Conservation (phyloP, 257 asterid genomes). For the Nicotiana attenuata region DNA sequence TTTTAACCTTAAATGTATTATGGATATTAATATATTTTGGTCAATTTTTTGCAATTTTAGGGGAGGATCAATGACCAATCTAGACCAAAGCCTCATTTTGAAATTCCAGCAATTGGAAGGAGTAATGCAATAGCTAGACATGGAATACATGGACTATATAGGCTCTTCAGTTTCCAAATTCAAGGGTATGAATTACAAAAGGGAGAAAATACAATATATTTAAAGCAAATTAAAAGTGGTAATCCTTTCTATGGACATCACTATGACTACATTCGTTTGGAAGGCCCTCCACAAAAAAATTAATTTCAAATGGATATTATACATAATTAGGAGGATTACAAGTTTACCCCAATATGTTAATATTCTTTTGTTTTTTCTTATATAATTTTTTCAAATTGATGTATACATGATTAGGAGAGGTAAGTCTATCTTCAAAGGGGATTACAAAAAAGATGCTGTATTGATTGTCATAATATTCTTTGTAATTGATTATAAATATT, state of each 20-base stretch:
- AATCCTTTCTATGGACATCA: constrained; percentile 32
- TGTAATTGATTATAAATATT: too few species aligned
- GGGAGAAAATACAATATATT: constrained; percentile 41
- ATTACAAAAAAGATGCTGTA: too few species aligned
- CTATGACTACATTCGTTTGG: constrained; percentile 53
- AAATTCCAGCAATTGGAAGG: constrained; percentile 34
- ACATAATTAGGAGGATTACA: not conserved
- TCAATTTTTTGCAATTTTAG: constrained; percentile 12
- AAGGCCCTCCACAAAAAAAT: constrained; percentile 24
- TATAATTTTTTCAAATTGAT: not conserved
- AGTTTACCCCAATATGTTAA: not conserved
- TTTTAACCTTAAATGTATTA: not conserved
- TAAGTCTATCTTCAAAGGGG: too few species aligned
- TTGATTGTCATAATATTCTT: too few species aligned
- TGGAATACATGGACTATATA: constrained; percentile 48
- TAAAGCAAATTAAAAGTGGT: constrained; percentile 22
- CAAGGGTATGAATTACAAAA: constrained; percentile 17
- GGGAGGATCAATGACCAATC: constrained; percentile 36
- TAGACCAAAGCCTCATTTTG: constrained; percentile 11
- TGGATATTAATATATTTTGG: not conserved
- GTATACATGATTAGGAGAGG: too few species aligned
- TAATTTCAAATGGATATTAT: not conserved
- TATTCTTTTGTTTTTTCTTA: not conserved
- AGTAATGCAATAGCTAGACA: constrained; percentile 69
- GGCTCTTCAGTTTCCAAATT: constrained; percentile 21